Conservation (phyloP, 2,329 filamentous ascomycete species). For the Fusarium hainanense region DNA sequence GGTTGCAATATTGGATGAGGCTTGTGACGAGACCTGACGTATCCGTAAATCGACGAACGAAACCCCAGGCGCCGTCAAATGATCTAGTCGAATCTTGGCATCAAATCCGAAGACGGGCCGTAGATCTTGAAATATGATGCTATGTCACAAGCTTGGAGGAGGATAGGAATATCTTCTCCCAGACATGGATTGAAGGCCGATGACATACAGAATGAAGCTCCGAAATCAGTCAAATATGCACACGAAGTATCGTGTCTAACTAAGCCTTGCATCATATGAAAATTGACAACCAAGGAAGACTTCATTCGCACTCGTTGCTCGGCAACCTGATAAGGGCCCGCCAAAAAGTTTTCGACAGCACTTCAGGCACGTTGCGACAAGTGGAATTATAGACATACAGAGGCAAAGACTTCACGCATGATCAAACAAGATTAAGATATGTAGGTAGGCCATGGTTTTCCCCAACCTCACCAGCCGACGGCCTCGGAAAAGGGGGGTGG, state of each 20-base stretch:
- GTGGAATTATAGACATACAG: background rate
- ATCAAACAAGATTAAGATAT: constrained; percentile 53
- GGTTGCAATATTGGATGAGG: constrained; percentile 4
- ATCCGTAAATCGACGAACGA: constrained; percentile 11
- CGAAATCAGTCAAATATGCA: background rate
- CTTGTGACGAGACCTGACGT: background rate
- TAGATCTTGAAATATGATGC: constrained; percentile 4
- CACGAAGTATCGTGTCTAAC: background rate
- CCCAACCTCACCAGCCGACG: constrained; percentile 90
- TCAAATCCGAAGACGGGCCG: constrained; percentile 37
- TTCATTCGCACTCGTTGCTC: background rate
- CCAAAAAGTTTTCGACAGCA: background rate
- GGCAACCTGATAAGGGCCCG: background rate
- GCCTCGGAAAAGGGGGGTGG: constrained; percentile 88
- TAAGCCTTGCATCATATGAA: background rate
- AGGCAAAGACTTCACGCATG: background rate
- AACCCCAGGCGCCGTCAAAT: constrained; percentile 13
- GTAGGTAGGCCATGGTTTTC: constrained; percentile 86
- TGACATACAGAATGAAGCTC: background rate
- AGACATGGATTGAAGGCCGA: constrained; percentile 17
- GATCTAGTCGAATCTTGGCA: constrained; percentile 31
- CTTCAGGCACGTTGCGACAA: background rate
- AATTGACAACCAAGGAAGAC: background rate
- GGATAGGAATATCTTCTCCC: constrained; percentile 4
- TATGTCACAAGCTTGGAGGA: background rate